phyloP scores from a whole-genome alignment of 441 rosid species.

The Brassica hybrid region DNA sequence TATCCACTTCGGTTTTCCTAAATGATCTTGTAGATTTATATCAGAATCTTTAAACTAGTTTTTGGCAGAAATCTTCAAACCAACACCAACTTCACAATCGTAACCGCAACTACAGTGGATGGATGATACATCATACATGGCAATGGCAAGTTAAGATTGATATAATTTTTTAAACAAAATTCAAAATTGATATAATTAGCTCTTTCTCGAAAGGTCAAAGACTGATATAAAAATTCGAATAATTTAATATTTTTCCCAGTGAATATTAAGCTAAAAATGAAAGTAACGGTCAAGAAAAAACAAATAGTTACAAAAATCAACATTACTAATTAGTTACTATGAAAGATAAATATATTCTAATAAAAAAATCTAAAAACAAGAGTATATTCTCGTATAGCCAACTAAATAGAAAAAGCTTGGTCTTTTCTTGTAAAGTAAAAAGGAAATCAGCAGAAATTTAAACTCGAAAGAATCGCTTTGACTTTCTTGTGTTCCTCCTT shows the following conservation, averaged over 20 bases:
- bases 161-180: no score
- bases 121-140: neutral
- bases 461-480: conserved; percentile 38
- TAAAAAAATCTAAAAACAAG: conserved; percentile 20
- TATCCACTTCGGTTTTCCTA: neutral
- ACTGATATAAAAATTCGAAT: neutral
- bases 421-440: conserved; percentile 16
- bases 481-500: conserved; percentile 34
- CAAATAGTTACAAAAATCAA: neutral
- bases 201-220: neutral
- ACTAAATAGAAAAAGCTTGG: conserved; percentile 19
- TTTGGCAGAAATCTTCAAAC: neutral
- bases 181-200: no score
- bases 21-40: neutral
- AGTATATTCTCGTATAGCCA: conserved; percentile 34
- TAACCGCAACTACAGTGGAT: neutral
- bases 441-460: conserved; percentile 15
- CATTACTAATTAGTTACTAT: neutral
- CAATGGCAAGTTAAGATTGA: neutral
- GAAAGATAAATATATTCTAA: neutral
- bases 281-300: neutral
- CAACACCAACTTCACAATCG: neutral
- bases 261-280: neutral
- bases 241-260: neutral
- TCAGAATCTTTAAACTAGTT: neutral